These are phyloP conservation scores for Russula sp. DNA, from an alignment of 768 basidiomycete genomes.

Conservation along the genomic window DNA sequence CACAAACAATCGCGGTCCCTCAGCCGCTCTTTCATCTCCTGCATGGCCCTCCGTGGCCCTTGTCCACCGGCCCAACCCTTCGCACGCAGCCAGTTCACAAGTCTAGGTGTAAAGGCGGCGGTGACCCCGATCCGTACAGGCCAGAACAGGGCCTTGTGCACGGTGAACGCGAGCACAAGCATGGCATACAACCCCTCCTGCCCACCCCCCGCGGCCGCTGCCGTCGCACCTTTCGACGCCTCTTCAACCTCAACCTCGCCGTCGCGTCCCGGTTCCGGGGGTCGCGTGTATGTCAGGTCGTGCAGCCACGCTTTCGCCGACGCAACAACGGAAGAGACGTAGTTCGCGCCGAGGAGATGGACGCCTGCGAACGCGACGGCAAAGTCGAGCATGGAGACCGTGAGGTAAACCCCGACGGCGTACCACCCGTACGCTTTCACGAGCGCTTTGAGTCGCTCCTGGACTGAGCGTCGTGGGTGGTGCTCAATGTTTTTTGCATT, in stretches of 20 bases:
- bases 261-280: constrained; percentile 60
- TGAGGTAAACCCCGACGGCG: constrained; percentile 82
- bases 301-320: constrained; percentile 45
- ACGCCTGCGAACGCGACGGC: constrained; percentile 76
- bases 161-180: constrained; percentile 84
- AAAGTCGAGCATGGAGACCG: constrained; percentile 74
- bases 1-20: constrained; percentile 23
- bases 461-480: constrained; percentile 47
- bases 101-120: constrained; percentile 71
- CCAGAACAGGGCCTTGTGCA: constrained; percentile 92
- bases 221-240: constrained; percentile 24
- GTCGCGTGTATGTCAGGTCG: constrained; percentile 41
- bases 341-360: constrained; percentile 83
- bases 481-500: neutral
- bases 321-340: constrained; percentile 63
- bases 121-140: constrained; percentile 88
- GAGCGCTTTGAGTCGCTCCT: constrained; percentile 70
- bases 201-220: constrained; percentile 26
- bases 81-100: constrained; percentile 79
- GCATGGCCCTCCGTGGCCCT: constrained; percentile 60
- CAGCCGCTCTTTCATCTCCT: constrained; percentile 34
- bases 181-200: constrained; percentile 85
- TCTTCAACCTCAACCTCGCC: constrained; percentile 40
- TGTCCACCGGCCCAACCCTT: constrained; percentile 76
- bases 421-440: constrained; percentile 95